phyloP scores from a whole-genome alignment of 352 stramenopile genomes.

The Pythium dissotocum region DNA sequence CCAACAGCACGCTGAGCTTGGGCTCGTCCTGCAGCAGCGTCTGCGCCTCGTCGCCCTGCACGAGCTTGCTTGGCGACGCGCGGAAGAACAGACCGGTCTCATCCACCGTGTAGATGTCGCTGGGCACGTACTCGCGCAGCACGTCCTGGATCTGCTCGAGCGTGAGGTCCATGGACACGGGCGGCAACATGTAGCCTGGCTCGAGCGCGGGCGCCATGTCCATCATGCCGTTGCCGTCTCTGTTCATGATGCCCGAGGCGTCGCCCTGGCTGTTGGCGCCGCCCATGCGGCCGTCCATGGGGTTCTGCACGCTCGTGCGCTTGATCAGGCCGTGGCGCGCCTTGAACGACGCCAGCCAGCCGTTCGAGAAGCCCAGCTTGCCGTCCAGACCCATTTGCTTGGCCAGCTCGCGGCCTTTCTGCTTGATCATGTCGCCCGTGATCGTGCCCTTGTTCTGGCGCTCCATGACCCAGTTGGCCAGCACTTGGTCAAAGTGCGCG shows the following conservation, averaged over 20 bases:
- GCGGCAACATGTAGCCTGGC: conserved; percentile 76
- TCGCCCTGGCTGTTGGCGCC: conserved; percentile 8
- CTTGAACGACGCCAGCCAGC: conserved; percentile 86
- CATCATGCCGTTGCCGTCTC: conserved; percentile 43
- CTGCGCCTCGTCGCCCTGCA: conserved; percentile 81
- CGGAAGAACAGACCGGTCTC: conserved; percentile 87
- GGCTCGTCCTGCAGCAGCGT: conserved; percentile 72
- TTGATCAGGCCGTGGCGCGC: conserved; percentile 82
- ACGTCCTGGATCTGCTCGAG: conserved; percentile 87
- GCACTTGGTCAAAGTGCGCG: conserved; percentile 80
- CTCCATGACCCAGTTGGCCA: conserved; percentile 90
- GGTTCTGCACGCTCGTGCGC: conserved; percentile 31
- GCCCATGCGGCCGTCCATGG: conserved; percentile 28
- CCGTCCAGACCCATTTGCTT: conserved; percentile 84
- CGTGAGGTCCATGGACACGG: conserved; percentile 78
- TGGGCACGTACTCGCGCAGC: conserved; percentile 77
- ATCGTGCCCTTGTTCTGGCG: conserved; percentile 88
- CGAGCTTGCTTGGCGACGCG: conserved; percentile 82
- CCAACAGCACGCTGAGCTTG: conserved; percentile 73
- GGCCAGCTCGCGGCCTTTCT: conserved; percentile 75
- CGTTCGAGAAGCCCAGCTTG: conserved; percentile 86
- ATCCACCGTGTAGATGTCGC: conserved; percentile 86
- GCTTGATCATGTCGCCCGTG: conserved; percentile 89
- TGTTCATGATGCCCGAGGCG: conserved; percentile 38
- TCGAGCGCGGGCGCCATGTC: conserved; percentile 49